Evolutionary conservation across 176 grass and related monocot species (phyloP), one percentile per base, ranked within the genome.

Genomic region (Oropetium thomaeum): DNA sequence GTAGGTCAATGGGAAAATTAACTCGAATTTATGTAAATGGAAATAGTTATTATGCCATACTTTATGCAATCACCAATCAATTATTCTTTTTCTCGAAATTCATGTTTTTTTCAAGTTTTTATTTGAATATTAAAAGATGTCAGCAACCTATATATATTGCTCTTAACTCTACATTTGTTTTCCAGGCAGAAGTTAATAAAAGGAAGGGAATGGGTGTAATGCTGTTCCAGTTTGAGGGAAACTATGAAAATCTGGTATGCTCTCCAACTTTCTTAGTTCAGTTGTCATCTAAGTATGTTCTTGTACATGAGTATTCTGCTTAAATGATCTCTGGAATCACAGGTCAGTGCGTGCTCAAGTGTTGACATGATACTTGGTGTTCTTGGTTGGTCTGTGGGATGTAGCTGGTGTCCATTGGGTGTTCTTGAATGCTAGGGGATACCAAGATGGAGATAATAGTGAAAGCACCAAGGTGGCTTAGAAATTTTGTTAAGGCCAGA

Each of bases 171-270:
- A 5, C 23, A 5, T 67, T 10, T 67, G 39, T 35, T 83, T 79
- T 83, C 28, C 81, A 99, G 96, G 87, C 84, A 5, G 91, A 99
- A 64, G 87, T 86, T 48, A 89, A 99, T 81, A 89, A 81, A 74
- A 88, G 75, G 79, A 89, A 81, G 75, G 89, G 89, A 76, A 76
- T 95, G 32, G 82, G 91, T 84, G 86, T 83, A 35, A 82, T 99
- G 73, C 35, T 99, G 73, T 99, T 95, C 90, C 91, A 84, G 65
- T 84, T 88, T 70, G 85, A 99, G 70, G 96, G 91, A 70, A 88
- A 73, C 71, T 68, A 86, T 70, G 87, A 99, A 53, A 84, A 84
- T 68, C 72, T 92, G 89, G 96, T 99, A 92, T 14, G 51, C 55
- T n/a, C n/a, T n/a, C n/a, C n/a, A n/a, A n/a, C n/a, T 85, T 79